Percentiles rank a stretch among this genome's conserved stretches.
phyloP scores from a whole-genome alignment of 352 stramenopile species.

The Phytophthora meadii region DNA sequence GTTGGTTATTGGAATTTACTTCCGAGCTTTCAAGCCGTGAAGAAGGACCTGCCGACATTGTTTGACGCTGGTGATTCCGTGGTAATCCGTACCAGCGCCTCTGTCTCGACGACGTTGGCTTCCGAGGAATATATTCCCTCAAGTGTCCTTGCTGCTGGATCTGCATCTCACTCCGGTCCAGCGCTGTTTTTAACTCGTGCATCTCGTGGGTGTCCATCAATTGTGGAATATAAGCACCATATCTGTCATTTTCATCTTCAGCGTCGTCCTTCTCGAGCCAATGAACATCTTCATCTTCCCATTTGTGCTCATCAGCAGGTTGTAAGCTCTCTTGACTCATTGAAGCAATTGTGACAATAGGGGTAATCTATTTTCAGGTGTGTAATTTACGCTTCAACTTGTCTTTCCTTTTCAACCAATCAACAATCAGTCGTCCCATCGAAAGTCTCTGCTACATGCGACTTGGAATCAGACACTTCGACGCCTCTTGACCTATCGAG shows the following conservation, averaged over 20 bases:
- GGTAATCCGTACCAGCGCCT: conserved; percentile 25
- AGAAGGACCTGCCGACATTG: conserved; percentile 20
- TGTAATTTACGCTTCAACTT: conserved; percentile 2
- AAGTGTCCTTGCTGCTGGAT: conserved; percentile 55
- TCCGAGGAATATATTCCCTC: conserved; percentile 54
- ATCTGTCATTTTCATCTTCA: conserved; percentile 11
- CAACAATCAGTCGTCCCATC: conserved; percentile 1
- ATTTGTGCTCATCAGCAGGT: neutral
- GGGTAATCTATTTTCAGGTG: too few species aligned
- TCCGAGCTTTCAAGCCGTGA: conserved; percentile 3
- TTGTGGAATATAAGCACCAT: conserved; percentile 48
- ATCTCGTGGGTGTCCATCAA: conserved; percentile 69
- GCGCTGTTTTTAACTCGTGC: conserved; percentile 40
- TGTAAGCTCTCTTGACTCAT: conserved; percentile 7
- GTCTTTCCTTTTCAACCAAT: conserved; percentile 24
- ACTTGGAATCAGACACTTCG: conserved; percentile 12
- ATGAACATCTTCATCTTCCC: conserved; percentile 2
- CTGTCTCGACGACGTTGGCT: conserved; percentile 24
- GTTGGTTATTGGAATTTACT: neutral
- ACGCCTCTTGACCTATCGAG: neutral
- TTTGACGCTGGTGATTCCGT: conserved; percentile 11
- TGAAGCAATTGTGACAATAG: too few species aligned
- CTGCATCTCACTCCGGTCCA: conserved; percentile 48
- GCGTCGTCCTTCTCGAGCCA: conserved; percentile 1
- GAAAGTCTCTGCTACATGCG: conserved; percentile 15